phyloP scores from a whole-genome alignment of 306 rosid genomes.

The Cicer pinnatifidum region DNA sequence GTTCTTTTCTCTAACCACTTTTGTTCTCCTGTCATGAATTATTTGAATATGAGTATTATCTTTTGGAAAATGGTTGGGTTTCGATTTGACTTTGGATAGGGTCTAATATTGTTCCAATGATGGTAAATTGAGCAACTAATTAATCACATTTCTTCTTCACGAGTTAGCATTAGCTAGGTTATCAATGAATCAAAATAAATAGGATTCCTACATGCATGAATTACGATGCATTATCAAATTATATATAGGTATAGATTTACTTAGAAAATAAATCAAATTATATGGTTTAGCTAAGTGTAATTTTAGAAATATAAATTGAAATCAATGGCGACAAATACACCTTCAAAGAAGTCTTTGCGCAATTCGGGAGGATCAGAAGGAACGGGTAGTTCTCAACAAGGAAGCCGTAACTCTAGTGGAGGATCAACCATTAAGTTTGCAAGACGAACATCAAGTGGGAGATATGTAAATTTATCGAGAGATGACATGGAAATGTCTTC shows the following conservation, averaged over 20 bases:
- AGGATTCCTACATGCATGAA: background rate
- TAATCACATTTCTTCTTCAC: background rate
- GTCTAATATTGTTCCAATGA: constrained; percentile 15
- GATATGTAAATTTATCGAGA: constrained; percentile 75
- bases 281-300: background rate
- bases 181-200: background rate
- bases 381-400: background rate
- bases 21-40: constrained; percentile 30
- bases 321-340: constrained; percentile 60
- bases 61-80: background rate
- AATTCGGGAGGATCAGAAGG: constrained; percentile 40
- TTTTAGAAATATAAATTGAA: background rate
- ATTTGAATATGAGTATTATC: constrained; percentile 8
- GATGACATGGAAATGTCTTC: constrained; percentile 88
- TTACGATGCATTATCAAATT: background rate
- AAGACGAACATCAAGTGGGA: constrained; percentile 82
- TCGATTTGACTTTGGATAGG: background rate
- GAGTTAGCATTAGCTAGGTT: background rate
- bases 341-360: constrained; percentile 64
- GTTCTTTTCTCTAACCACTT: constrained; percentile 36
- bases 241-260: background rate
- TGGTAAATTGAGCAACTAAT: background rate
- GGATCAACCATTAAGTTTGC: constrained; percentile 64
- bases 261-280: background rate
- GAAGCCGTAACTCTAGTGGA: constrained; percentile 29